Conservation (phyloP, 768 basidiomycete genomes). For the Agrocybe pediades region DNA sequence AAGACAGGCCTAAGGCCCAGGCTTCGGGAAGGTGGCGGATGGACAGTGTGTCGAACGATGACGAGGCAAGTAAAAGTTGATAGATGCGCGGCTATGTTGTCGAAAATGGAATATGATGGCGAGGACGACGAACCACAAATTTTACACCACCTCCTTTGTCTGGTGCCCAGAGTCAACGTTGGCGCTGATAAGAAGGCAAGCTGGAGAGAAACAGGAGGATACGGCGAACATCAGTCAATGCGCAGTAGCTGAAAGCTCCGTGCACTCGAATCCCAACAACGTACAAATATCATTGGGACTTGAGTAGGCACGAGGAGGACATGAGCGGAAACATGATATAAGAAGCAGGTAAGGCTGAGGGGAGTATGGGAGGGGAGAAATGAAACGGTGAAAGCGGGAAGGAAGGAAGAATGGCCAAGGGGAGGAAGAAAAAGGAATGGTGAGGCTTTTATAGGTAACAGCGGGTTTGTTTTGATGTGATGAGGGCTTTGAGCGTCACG, state of each 20-base stretch:
- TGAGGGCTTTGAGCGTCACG: constrained; percentile 50
- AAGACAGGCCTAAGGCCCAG: neutral
- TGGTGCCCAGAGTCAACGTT: too few relatives aligned
- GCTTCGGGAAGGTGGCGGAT: neutral
- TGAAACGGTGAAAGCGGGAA: neutral
- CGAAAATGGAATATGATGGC: too few relatives aligned
- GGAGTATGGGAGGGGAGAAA: constrained; percentile 3
- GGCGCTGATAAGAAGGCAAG: too few relatives aligned
- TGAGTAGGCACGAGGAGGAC: neutral
- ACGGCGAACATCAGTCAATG: too few relatives aligned
- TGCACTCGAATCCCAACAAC: neutral
- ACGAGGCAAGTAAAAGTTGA: neutral
- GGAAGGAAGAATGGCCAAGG: neutral
- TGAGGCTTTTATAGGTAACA: constrained; percentile 29
- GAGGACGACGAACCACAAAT: too few relatives aligned
- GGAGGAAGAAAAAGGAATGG: neutral
- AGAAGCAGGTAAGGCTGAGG: neutral
- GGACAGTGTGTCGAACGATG: neutral
- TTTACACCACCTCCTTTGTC: too few relatives aligned
- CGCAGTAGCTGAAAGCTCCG: too few relatives aligned
- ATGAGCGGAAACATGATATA: neutral
- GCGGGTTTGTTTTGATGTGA: constrained; percentile 28
- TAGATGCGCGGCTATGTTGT: too few relatives aligned
- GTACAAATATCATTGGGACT: neutral
- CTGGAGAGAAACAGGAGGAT: too few relatives aligned